These are phyloP conservation scores for Salix koriyanagi DNA, from an alignment of 345 rosid genomes.

Conservation along the genomic window DNA sequence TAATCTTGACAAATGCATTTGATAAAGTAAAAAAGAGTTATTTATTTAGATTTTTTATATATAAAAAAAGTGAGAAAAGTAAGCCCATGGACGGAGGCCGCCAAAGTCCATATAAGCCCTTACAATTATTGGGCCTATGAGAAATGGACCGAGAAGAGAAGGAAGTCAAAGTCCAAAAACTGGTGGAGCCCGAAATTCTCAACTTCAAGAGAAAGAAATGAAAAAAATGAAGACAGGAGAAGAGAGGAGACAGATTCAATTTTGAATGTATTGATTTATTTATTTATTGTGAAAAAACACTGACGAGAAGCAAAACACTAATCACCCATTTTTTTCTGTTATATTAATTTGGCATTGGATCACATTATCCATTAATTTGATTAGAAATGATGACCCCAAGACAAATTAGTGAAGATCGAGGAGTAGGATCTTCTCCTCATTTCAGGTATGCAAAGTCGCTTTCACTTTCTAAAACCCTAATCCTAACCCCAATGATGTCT, in stretches of 20 bases:
- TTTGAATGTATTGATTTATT: background rate
- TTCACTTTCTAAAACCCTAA: constrained; percentile 7
- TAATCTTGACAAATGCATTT: too few species aligned
- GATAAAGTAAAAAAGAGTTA: too few species aligned
- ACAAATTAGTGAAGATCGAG: constrained; percentile 72
- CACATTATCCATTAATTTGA: background rate
- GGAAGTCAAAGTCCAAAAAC: too few species aligned
- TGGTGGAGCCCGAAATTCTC: background rate
- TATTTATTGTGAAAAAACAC: background rate
- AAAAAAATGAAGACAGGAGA: background rate
- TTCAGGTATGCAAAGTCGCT: constrained; percentile 40
- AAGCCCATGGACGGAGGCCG: too few species aligned
- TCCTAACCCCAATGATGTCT: constrained; percentile 21
- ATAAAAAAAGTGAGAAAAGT: too few species aligned
- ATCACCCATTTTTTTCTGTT: background rate
- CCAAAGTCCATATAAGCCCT: background rate
- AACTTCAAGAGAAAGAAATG: background rate
- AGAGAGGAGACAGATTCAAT: background rate
- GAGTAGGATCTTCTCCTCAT: constrained; percentile 42
- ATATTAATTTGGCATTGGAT: background rate
- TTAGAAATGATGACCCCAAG: constrained; percentile 71
- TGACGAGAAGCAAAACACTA: background rate
- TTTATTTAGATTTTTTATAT: too few species aligned
- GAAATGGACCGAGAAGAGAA: too few species aligned
- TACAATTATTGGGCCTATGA: too few species aligned